Conservation (phyloP, 805 yeast species). For the Lachancea cidri region DNA sequence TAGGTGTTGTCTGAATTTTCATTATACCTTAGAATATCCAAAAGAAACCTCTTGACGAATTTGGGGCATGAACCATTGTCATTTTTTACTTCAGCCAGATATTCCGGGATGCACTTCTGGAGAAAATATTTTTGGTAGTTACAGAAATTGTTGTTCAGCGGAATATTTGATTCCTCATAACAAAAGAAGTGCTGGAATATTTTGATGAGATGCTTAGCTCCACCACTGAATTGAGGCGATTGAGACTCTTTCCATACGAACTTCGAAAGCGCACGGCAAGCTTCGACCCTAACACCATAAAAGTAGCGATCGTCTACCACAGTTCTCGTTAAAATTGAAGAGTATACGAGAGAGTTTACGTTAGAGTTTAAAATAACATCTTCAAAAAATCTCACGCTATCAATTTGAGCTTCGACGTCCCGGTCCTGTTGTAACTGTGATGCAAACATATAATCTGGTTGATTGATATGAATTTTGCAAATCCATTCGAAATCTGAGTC, state of each 20-base stretch:
- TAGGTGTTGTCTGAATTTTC: constrained; percentile 78
- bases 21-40: constrained; percentile 73
- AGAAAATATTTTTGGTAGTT: constrained; percentile 65
- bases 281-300: constrained; percentile 84
- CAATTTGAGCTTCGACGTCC: constrained; percentile 93
- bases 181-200: constrained; percentile 71
- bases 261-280: constrained; percentile 73
- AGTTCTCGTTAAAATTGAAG: constrained; percentile 74
- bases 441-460: constrained; percentile 92
- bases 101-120: constrained; percentile 60
- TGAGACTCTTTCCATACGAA: constrained; percentile 43
- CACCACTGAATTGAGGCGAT: constrained; percentile 34
- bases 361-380: constrained; percentile 34
- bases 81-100: constrained; percentile 57
- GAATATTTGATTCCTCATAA: constrained; percentile 59
- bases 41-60: constrained; percentile 54
- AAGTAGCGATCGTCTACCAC: constrained; percentile 78
- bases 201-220: constrained; percentile 63
- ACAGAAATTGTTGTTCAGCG: constrained; percentile 75
- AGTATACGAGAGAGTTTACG: constrained; percentile 58
- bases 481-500: constrained; percentile 99
- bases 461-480: constrained; percentile 70
- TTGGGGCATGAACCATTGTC: constrained; percentile 57
- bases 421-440: constrained; percentile 92
- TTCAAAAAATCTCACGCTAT: constrained; percentile 71